Evolutionary conservation across 768 basidiomycete species (phyloP).

Genomic region (Tulasnella sp.): DNA sequence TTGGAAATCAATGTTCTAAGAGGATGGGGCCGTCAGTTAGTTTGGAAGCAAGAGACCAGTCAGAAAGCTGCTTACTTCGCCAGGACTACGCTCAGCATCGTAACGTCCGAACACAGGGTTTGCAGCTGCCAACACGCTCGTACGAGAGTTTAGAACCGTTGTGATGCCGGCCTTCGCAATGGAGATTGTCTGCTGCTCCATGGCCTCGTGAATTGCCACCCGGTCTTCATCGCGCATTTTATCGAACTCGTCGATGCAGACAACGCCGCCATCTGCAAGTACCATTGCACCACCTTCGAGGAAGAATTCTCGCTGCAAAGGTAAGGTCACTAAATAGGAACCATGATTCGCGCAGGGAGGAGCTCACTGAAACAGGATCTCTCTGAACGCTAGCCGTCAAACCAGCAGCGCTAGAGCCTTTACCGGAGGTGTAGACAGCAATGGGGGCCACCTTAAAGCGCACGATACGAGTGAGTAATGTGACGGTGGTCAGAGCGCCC

Average conservation of each 20-base stretch:
- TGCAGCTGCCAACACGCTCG: conserved; percentile 92
- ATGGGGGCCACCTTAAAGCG: conserved; percentile 81
- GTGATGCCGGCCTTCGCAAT: conserved; percentile 99
- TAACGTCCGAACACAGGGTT: conserved; percentile 98
- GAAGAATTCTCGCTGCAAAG: conserved; percentile 84
- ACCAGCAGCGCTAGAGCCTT: conserved; percentile 97
- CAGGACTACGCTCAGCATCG: conserved; percentile 91
- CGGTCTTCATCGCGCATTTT: conserved; percentile 99
- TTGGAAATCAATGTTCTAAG: conserved; percentile 90
- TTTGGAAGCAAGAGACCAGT: background rate
- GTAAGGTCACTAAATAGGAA: background rate
- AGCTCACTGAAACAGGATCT: conserved; percentile 77
- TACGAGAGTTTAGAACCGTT: conserved; percentile 90
- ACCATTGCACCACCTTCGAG: conserved; percentile 99
- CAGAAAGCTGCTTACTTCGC: conserved; percentile 52
- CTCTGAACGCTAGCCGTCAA: conserved; percentile 95
- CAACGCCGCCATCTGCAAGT: conserved; percentile 93
- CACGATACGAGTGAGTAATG: conserved; percentile 4
- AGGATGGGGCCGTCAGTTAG: background rate
- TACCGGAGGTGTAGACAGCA: conserved; percentile 96
- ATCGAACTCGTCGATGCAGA: conserved; percentile 99
- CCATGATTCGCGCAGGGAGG: background rate
- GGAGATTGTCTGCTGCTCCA: conserved; percentile 99
- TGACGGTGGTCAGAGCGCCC: background rate
- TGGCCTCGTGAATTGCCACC: conserved; percentile 98